phyloP scores from a whole-genome alignment of 805 yeast species.

The Barnettozyma salicaria region DNA sequence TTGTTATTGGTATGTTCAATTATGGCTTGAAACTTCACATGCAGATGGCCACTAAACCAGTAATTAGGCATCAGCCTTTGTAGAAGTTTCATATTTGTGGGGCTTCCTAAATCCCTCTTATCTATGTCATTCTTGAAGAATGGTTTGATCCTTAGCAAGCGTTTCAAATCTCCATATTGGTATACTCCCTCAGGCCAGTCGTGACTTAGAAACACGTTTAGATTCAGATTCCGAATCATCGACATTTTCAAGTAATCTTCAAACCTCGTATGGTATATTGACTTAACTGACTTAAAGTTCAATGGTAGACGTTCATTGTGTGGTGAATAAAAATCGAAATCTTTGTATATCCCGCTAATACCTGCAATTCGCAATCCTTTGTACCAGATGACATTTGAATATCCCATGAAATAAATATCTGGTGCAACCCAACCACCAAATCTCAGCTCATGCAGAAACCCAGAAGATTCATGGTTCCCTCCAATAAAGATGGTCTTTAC shows the following conservation, averaged over 20 bases:
- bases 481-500: slow-evolving; percentile 79
- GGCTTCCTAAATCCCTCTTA: slow-evolving; percentile 62
- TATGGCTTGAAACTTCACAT: slow-evolving; percentile 60
- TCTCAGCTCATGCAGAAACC: slow-evolving; percentile 62
- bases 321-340: slow-evolving; percentile 38
- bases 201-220: slow-evolving; percentile 68
- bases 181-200: slow-evolving; percentile 92
- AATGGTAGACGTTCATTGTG: slow-evolving; percentile 46
- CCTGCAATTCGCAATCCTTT: slow-evolving; percentile 78
- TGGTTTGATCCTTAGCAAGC: slow-evolving; percentile 53
- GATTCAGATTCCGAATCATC: slow-evolving; percentile 27
- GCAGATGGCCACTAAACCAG: slow-evolving; percentile 92
- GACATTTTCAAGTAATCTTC: slow-evolving; percentile 50
- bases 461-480: slow-evolving; percentile 92
- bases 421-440: slow-evolving; percentile 94
- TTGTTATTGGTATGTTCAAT: slow-evolving; percentile 31
- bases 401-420: slow-evolving; percentile 79
- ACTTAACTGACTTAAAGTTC: slow-evolving; percentile 38
- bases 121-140: slow-evolving; percentile 61
- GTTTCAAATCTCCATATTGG: slow-evolving; percentile 49
- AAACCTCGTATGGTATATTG: slow-evolving; percentile 64
- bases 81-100: slow-evolving; percentile 53
- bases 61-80: slow-evolving; percentile 48
- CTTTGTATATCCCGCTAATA: slow-evolving; percentile 75
- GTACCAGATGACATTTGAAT: slow-evolving; percentile 65